Evolutionary conservation across 2,329 filamentous ascomycete species (phyloP), one percentile per base, ranked within the genome.

Genomic region (Chrysoporthe deuterocubensis): DNA sequence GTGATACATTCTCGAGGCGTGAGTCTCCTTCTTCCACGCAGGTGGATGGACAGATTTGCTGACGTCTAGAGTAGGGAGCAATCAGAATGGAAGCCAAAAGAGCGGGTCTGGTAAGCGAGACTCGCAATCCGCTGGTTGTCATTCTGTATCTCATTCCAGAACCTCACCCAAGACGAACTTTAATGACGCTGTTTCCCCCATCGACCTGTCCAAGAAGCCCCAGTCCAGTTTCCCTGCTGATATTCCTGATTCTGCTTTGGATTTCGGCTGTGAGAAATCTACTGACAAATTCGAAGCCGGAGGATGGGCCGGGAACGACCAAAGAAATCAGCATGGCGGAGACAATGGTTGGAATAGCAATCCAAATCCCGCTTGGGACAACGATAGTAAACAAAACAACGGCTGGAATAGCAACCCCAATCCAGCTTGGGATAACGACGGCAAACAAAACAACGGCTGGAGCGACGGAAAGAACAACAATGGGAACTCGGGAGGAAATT

Each of bases 331-430:
- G 3, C 42, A 40, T 21, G n/a, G 37, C 34, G 37, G 21, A 4
- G 50, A 57, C 6, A 48, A 42, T 52, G 50, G 37, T 37, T 67
- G 65, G 65, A 16, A 26, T 14, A 54, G 52, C 13, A 67, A 67
- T 16, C 61, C 64, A 44, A 67, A 64, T 43, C 4, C 3, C 9
- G 42, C 11, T 8, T 64, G 57, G 50, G 58, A 40, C 6, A 43
- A 58, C 32, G 40, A 58, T n/a, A 61, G 13, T 46, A 42, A 26
- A 14, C 46, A 40, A 4, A 59, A 61, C 5, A 50, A 42, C 52
- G 52, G 40, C 21, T 67, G 65, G 65, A 18, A 26, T 14, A 54
- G 46, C 13, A 68, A 67, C 13, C 61, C 65, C 46, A 67, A 65
- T 42, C 8, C 5, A 4, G 21, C 13, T 9, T 65, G 57, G 52